A percentile compares a stretch with the other conserved stretches of the same genome.
Evolutionary conservation across 139 green algal genomes (phyloP).

Genomic region (Picochlorum sp.): DNA sequence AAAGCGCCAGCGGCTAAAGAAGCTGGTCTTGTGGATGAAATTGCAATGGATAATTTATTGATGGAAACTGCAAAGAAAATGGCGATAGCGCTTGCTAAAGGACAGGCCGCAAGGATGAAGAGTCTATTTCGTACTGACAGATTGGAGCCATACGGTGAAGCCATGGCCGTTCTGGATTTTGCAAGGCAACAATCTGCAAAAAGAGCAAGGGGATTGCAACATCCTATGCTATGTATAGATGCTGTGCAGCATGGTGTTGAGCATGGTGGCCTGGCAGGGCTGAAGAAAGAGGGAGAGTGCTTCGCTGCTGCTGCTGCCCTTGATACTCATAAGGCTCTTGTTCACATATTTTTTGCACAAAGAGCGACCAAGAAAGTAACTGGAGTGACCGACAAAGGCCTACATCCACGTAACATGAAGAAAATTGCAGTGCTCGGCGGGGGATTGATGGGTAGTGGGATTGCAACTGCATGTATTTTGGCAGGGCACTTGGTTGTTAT

Average conservation of each 20-base stretch:
- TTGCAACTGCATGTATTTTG: conserved; percentile 75
- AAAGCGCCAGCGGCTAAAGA: conserved; percentile 45
- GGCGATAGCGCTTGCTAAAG: conserved; percentile 76
- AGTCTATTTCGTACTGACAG: conserved; percentile 44
- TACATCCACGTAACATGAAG: conserved; percentile 64
- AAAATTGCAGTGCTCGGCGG: conserved; percentile 87
- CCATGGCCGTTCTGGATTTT: conserved; percentile 70
- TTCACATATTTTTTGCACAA: conserved; percentile 98
- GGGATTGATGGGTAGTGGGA: conserved; percentile 95
- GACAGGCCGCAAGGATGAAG: background rate
- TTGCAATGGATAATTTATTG: conserved; percentile 54
- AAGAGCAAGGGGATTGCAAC: conserved; percentile 54
- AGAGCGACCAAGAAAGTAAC: conserved; percentile 80
- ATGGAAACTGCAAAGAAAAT: conserved; percentile 37
- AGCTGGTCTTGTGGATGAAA: conserved; percentile 81
- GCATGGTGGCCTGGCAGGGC: conserved; percentile 64
- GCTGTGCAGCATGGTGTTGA: conserved; percentile 70
- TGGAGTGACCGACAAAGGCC: conserved; percentile 75
- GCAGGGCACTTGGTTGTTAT: conserved; percentile 72
- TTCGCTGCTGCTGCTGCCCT: conserved; percentile 65
- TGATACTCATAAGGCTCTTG: conserved; percentile 83
- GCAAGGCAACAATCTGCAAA: conserved; percentile 45
- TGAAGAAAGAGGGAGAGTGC: conserved; percentile 51
- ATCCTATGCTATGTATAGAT: conserved; percentile 91
- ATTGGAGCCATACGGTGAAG: conserved; percentile 66